These are phyloP conservation scores for Groenewaldozyma sp. DNA, from an alignment of 1,139 yeast species.

Conservation along the genomic window DNA sequence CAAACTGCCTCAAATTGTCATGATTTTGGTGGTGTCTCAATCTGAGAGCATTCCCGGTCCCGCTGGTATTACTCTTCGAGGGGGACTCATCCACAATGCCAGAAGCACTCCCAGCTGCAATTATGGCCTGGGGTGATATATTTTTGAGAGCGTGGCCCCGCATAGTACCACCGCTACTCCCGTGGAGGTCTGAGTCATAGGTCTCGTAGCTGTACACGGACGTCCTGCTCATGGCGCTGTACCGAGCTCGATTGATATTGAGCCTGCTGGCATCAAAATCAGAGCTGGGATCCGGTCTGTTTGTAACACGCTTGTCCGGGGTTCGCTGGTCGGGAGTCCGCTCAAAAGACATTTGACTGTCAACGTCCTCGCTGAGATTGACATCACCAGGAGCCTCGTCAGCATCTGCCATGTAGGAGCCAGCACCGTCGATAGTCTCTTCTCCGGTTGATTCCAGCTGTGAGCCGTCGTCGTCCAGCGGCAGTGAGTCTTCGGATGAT, in stretches of 20 bases:
- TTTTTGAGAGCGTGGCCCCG: neutral
- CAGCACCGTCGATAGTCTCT: too few relatives aligned
- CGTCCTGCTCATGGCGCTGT: neutral
- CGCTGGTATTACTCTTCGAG: conserved; percentile 4
- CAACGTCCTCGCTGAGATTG: neutral
- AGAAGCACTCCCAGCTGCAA: conserved; percentile 8
- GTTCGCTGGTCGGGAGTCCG: too few relatives aligned
- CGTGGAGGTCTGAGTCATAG: conserved; percentile 1
- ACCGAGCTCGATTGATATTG: neutral
- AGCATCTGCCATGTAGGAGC: too few relatives aligned
- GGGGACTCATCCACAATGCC: conserved; percentile 10
- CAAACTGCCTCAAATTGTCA: conserved; percentile 11
- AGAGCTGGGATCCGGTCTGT: neutral
- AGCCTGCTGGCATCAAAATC: too few relatives aligned
- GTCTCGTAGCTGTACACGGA: conserved; percentile 2
- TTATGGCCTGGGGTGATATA: conserved; percentile 5
- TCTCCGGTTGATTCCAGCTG: neutral
- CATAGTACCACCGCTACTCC: neutral
- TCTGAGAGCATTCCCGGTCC: neutral
- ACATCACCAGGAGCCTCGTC: neutral
- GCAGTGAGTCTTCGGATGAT: conserved; percentile 8
- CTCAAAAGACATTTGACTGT: too few relatives aligned
- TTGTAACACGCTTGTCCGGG: too few relatives aligned
- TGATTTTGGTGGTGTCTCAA: conserved; percentile 11
- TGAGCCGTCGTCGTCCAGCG: neutral